Evolutionary conservation across 768 basidiomycete genomes (phyloP), one percentile per base, ranked within the genome.

Genomic region (Pleurotus platypus): DNA sequence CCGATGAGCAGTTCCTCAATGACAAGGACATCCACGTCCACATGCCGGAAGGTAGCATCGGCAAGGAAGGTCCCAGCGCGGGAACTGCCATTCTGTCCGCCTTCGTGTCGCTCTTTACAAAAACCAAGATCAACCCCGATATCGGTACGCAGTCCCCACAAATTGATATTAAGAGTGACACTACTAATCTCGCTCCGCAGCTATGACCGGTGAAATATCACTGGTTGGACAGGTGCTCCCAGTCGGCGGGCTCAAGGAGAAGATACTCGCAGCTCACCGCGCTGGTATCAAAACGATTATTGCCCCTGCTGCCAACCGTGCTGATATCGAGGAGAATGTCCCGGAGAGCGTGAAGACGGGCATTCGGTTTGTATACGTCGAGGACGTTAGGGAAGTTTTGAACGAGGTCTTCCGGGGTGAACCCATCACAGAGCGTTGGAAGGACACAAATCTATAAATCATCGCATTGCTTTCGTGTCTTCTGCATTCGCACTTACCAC

Each of bases 161-260:
- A 11, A 11, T 11, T 35, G 30, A 35, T 11, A 35, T 35, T 35
- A 35, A 9, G 30, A 35, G 9, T 35, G 30, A 35, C 30, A 11
- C 30, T 8, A 35, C 30, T 35, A 35, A 35, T 35, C 12, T 35
- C 30, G 30, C 8, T 35, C 30, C 30, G 30, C 59, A 94, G 94
- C 97, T 5, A 95, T 98, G 94, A 98, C 97, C 0, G 97, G 97
- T 13, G 97, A 99, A 71, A 94, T 99, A 57, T 94, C 95, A 1
- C 85, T 99, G 13, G 89, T 94, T 0, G 97, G 97, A 0, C 94
- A 97, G 71, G 96, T 99, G 7, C 80, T 97, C 1, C 93, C 96
- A 2, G 96, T 99, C 8, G 96, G 96, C 6, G 96, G 96, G 0
- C 73, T 98, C 61, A 98, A 97, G 75, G 92, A 93, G 75, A 95